Base-by-base conservation (phyloP, 495 filamentous ascomycete genomes). In the Trichodelitschia bisporula region DNA sequence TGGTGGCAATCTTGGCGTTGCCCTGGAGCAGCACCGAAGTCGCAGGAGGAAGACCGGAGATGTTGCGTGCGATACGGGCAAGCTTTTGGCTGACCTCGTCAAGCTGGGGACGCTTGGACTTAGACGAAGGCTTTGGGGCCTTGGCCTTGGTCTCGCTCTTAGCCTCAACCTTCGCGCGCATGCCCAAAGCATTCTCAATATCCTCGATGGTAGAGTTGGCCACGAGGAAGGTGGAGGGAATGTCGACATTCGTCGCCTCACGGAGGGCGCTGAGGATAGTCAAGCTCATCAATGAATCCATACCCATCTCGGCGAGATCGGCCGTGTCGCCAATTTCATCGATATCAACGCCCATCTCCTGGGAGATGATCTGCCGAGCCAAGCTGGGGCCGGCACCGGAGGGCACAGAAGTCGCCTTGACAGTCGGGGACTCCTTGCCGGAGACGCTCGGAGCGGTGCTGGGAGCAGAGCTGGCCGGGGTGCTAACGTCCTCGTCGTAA, bases 21-120 rank as follows among this genome's bases (percentile, higher is more conserved):
- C 59, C 56, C 29, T 62, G 57, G 4, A 64, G 55, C 19, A 66
- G 64, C 2, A 49, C 66, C 36, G 35, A 72, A 39, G 28, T 69
- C 51, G 33, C 56, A 43, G 32, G 57, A 49, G 49, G 53, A 39
- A 42, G 34, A 11, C 34, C 26, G 25, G 46, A 50, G 19, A 53
- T 20, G 36, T 55, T 50, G 4, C 44, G 40, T 29, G 36, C 33
- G 13, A 44, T 23, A 4, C 39, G 35, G 11, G 30, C 18, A 2
- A 55, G 43, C 36, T 43, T 48, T 17, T 41, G 42, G 40, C 43
- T 50, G 17, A 55, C 51, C 28, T 46, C 36, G 11, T 43, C 40
- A 29, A 55, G 49, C 40, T 55, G 40, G 21, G 47, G 47, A 6
- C 26, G 28, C 28, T 43, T 48, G 11, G 36, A 30, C 2, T 34